These are phyloP conservation scores for Ascomycota sp. DNA, from an alignment of 2,329 filamentous ascomycete genomes.

Conservation along the genomic window DNA sequence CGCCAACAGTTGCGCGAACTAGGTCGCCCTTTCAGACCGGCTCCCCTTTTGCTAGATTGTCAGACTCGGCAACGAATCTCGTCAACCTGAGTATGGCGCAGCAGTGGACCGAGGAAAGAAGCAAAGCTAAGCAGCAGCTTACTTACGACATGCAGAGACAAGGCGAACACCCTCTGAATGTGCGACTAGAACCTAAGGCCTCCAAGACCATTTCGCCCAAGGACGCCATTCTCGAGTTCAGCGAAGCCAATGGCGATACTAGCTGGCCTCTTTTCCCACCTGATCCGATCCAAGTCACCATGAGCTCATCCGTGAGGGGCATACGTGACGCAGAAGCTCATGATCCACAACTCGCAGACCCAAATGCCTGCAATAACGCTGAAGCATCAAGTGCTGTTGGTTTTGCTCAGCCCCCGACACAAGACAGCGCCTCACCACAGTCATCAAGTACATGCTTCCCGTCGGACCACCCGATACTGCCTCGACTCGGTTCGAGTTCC, in stretches of 20 bases:
- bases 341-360: too few species aligned
- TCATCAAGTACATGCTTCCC: too few species aligned
- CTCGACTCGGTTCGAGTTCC: too few species aligned
- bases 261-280: conserved; percentile 56
- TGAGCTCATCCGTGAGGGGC: conserved; percentile 18
- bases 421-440: too few species aligned
- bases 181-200: conserved; percentile 22
- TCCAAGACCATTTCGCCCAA: conserved; percentile 90
- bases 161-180: not conserved
- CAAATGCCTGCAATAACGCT: too few species aligned
- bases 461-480: too few species aligned
- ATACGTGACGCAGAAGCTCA: conserved; percentile 4
- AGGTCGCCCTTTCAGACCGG: conserved; percentile 66
- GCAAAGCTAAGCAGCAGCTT: conserved; percentile 39
- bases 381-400: too few species aligned
- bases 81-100: too few species aligned
- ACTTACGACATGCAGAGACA: conserved; percentile 19
- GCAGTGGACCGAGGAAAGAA: conserved; percentile 38
- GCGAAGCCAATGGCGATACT: conserved; percentile 49
- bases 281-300: conserved; percentile 25
- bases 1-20: conserved; percentile 33
- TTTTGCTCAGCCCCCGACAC: too few species aligned
- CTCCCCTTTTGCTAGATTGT: conserved; percentile 42
- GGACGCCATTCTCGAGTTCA: conserved; percentile 73
- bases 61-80: too few species aligned